Percentiles rank a stretch among this genome's conserved stretches.
Conservation (phyloP, 768 basidiomycete species). For the Grammothele lineata region DNA sequence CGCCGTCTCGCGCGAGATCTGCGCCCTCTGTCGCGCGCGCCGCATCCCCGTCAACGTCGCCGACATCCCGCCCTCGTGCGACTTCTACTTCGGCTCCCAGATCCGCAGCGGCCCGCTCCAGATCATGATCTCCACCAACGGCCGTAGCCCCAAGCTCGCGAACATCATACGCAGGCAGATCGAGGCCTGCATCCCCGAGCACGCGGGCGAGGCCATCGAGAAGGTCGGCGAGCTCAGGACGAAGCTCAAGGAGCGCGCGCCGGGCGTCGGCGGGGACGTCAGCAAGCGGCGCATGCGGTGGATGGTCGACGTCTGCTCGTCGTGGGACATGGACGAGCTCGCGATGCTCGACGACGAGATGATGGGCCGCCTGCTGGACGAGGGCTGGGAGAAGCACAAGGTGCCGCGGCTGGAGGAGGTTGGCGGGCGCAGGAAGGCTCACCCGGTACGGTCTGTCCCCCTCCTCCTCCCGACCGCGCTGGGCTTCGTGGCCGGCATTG, state of each 20-base stretch:
- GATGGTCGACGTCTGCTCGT: slow-evolving; percentile 85
- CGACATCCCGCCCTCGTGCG: slow-evolving; percentile 92
- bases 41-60: slow-evolving; percentile 92
- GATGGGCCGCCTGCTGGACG: slow-evolving; percentile 65
- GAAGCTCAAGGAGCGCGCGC: slow-evolving; percentile 73
- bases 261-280: slow-evolving; percentile 74
- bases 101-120: slow-evolving; percentile 88
- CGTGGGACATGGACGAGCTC: slow-evolving; percentile 83
- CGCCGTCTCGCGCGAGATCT: slow-evolving; percentile 67
- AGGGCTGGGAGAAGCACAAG: slow-evolving; percentile 76
- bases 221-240: slow-evolving; percentile 72
- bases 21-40: slow-evolving; percentile 55
- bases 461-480: slow-evolving; percentile 27
- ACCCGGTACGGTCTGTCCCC: background rate
- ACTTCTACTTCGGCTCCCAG: slow-evolving; percentile 97
- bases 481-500: slow-evolving; percentile 42
- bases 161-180: slow-evolving; percentile 73
- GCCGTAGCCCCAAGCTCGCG: slow-evolving; percentile 88
- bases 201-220: slow-evolving; percentile 74
- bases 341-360: slow-evolving; percentile 58
- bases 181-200: slow-evolving; percentile 60
- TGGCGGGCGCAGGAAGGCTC: slow-evolving; percentile 3
- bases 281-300: slow-evolving; percentile 84
- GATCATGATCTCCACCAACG: slow-evolving; percentile 94
- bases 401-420: slow-evolving; percentile 31